Evolutionary conservation across 177 flowering plant genomes (phyloP).

Genomic region (Tripterygium wilfordii): DNA sequence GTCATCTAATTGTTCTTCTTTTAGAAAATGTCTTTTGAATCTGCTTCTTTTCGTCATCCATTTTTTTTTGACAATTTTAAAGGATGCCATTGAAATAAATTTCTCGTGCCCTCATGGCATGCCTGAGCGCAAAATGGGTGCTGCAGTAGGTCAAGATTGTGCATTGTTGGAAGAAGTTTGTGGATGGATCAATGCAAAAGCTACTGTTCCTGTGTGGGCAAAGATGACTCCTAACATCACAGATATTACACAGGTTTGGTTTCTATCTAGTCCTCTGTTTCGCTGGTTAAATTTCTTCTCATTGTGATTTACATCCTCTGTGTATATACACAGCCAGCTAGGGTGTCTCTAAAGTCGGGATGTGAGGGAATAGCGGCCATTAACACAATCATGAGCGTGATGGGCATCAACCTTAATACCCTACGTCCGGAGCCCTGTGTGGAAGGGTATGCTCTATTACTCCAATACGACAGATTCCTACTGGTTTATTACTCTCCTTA

Average conservation of each 20-base stretch:
- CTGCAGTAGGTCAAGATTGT: conserved; percentile 98
- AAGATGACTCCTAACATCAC: conserved; percentile 99
- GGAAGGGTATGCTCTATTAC: conserved; percentile 95
- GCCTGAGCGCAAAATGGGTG: conserved; percentile 99
- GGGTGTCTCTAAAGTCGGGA: conserved; percentile 74
- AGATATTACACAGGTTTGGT: conserved; percentile 76
- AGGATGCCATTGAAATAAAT: conserved; percentile 95
- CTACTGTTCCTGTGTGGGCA: conserved; percentile 99
- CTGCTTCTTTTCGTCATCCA: conserved; percentile 1
- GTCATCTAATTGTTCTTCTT: background rate
- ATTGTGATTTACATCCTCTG: too few relatives aligned
- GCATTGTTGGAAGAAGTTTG: conserved; percentile 83
- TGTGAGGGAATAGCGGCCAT: conserved; percentile 94
- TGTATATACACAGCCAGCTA: conserved; percentile 73
- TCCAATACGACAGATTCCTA: too few relatives aligned
- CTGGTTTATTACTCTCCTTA: too few relatives aligned
- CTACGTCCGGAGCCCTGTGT: conserved; percentile 98
- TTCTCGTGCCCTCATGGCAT: conserved; percentile 99
- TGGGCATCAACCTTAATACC: conserved; percentile 89
- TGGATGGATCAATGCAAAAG: conserved; percentile 96
- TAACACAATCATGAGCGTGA: conserved; percentile 95
- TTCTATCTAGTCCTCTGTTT: conserved; percentile 5
- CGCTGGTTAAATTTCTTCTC: too few relatives aligned
- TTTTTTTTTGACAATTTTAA: conserved; percentile 7
- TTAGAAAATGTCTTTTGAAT: background rate